Evolutionary conservation across 1,284 basidiomycete genomes (phyloP).

Genomic region (Irpex sp.): DNA sequence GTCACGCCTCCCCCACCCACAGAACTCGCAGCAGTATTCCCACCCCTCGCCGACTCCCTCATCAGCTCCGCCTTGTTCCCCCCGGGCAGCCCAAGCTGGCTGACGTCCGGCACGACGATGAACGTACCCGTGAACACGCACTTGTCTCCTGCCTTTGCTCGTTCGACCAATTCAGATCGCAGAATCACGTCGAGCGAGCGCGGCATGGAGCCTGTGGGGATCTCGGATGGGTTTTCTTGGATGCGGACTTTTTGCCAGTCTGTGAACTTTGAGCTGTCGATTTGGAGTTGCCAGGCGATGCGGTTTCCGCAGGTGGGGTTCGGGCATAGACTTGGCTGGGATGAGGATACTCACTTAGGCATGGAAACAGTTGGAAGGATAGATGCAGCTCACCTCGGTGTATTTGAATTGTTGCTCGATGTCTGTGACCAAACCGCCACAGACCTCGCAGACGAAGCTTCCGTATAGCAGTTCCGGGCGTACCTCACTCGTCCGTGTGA

Average conservation of each 20-base stretch:
- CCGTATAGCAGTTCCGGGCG: slow-evolving; percentile 92
- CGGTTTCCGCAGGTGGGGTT: slow-evolving; percentile 93
- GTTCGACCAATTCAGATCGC: slow-evolving; percentile 91
- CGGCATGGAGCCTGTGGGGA: slow-evolving; percentile 99
- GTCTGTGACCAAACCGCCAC: slow-evolving; percentile 83
- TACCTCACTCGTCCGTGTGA: slow-evolving; percentile 96
- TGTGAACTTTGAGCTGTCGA: slow-evolving; percentile 94
- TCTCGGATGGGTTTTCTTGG: slow-evolving; percentile 98
- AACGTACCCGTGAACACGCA: slow-evolving; percentile 98
- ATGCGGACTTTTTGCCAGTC: slow-evolving; percentile 99
- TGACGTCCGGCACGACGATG: slow-evolving; percentile 97
- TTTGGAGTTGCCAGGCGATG: slow-evolving; percentile 87
- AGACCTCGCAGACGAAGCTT: slow-evolving; percentile 90
- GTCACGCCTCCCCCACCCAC: slow-evolving; percentile 87
- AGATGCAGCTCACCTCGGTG: slow-evolving; percentile 69
- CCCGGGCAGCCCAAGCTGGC: slow-evolving; percentile 94
- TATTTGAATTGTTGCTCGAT: slow-evolving; percentile 99
- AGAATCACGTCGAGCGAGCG: slow-evolving; percentile 93
- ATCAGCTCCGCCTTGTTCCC: slow-evolving; percentile 90
- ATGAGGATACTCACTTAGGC: neutral
- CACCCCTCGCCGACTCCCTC: slow-evolving; percentile 74
- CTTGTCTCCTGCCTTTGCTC: slow-evolving; percentile 98
- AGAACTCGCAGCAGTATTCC: slow-evolving; percentile 55
- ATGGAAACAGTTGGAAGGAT: slow-evolving; percentile 2
- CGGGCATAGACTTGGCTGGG: slow-evolving; percentile 85